Conservation (phyloP, 257 asterid species). For the Solanum piurae region DNA sequence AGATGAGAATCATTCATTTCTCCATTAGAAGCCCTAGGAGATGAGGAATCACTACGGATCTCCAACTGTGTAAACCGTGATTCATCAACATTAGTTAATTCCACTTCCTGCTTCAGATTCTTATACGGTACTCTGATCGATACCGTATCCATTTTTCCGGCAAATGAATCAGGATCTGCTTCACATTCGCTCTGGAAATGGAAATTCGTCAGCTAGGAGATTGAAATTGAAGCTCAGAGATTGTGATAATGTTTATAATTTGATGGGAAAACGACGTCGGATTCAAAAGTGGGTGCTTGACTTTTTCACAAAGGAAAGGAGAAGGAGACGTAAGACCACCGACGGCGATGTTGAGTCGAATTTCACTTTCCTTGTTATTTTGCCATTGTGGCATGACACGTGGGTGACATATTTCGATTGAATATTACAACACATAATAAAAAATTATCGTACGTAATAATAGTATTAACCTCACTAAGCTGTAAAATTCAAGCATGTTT, state of each 20-base stretch:
- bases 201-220: not conserved
- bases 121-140: slow-evolving; percentile 80
- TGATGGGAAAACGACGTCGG: not conserved
- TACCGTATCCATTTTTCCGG: slow-evolving; percentile 55
- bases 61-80: slow-evolving; percentile 20
- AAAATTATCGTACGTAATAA: too few relatives aligned
- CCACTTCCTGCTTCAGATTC: slow-evolving; percentile 78
- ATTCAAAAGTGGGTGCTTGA: not conserved
- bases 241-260: not conserved
- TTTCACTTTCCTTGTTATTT: not conserved
- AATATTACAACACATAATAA: too few relatives aligned
- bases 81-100: slow-evolving; percentile 49
- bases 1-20: slow-evolving; percentile 21
- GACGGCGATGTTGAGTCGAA: not conserved
- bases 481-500: too few relatives aligned
- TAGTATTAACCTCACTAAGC: too few relatives aligned
- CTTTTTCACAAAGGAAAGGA: not conserved
- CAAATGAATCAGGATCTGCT: not conserved
- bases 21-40: slow-evolving; percentile 28
- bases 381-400: not conserved
- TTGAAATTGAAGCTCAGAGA: not conserved
- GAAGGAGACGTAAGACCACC: not conserved
- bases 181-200: not conserved
- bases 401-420: not conserved
- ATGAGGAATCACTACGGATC: slow-evolving; percentile 23